A percentile compares a stretch with the other conserved stretches of the same genome.
Evolutionary conservation across 2,329 filamentous ascomycete species (phyloP).

Genomic region (Paradendryphiella salina): DNA sequence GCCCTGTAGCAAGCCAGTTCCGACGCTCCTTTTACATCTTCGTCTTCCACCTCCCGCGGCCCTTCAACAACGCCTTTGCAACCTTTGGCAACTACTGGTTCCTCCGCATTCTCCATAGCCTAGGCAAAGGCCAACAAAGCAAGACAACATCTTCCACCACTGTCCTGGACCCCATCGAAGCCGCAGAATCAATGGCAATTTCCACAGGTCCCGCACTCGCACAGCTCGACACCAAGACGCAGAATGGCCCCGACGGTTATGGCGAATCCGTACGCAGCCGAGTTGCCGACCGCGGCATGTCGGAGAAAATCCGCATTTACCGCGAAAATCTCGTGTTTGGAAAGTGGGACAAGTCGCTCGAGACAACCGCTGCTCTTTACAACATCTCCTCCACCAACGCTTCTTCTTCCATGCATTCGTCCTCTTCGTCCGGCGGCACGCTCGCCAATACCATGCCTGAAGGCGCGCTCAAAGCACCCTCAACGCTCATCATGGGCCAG

Average conservation of each 20-base stretch:
- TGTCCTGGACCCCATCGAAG: conserved; percentile 25
- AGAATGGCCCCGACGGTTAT: conserved; percentile 39
- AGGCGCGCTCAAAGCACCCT: conserved; percentile 55
- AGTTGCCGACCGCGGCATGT: conserved; percentile 51
- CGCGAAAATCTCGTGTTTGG: conserved; percentile 53
- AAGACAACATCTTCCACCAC: conserved; percentile 8
- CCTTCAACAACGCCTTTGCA: conserved; percentile 51
- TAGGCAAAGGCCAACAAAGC: conserved; percentile 39
- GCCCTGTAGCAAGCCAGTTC: conserved; percentile 55
- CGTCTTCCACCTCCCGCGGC: conserved; percentile 55
- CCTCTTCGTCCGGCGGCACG: conserved; percentile 28
- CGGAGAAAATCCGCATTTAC: conserved; percentile 59
- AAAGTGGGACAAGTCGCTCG: conserved; percentile 57
- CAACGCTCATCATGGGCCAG: conserved; percentile 59
- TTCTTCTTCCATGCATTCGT: conserved; percentile 15
- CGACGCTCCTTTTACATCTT: conserved; percentile 59
- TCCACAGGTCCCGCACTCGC: conserved; percentile 55
- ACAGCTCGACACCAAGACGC: conserved; percentile 45
- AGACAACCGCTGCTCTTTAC: conserved; percentile 54
- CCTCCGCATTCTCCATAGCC: conserved; percentile 49
- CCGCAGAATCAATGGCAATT: conserved; percentile 55
- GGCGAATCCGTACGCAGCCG: conserved; percentile 49
- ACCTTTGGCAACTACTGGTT: conserved; percentile 56
- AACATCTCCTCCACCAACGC: conserved; percentile 40
- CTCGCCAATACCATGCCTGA: conserved; percentile 51